Evolutionary conservation across 2,329 filamentous ascomycete species (phyloP).

Genomic region (Camillea tinctor): DNA sequence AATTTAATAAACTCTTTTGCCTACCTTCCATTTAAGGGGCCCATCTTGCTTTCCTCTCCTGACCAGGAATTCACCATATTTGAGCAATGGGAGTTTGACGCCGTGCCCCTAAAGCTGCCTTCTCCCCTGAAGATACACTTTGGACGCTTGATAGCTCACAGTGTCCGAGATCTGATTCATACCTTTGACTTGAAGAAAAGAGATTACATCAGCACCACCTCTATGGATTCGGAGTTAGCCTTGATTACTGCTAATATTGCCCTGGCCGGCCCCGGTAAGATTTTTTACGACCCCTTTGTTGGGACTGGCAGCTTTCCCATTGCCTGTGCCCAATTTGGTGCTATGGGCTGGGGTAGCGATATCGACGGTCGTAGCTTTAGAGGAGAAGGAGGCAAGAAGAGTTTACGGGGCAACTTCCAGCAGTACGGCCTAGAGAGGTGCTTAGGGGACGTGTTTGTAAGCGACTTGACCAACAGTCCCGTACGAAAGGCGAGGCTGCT

Average conservation of each 20-base stretch:
- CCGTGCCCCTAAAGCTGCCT: slow-evolving; percentile 45
- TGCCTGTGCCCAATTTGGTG: slow-evolving; percentile 87
- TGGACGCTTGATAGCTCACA: slow-evolving; percentile 67
- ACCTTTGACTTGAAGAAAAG: slow-evolving; percentile 91
- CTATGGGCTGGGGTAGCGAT: slow-evolving; percentile 79
- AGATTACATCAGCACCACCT: slow-evolving; percentile 90
- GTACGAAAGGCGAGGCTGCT: slow-evolving; percentile 55
- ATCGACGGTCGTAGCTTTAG: slow-evolving; percentile 90
- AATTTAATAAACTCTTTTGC: slow-evolving; percentile 78
- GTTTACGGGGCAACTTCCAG: slow-evolving; percentile 68
- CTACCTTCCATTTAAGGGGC: slow-evolving; percentile 75
- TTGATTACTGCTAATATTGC: slow-evolving; percentile 91
- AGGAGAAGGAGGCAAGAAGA: slow-evolving; percentile 59
- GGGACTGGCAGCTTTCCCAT: slow-evolving; percentile 92
- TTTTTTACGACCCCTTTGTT: slow-evolving; percentile 94
- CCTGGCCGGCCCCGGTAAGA: slow-evolving; percentile 74
- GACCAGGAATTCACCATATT: slow-evolving; percentile 77
- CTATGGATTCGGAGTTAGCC: slow-evolving; percentile 93
- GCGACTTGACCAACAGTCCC: slow-evolving; percentile 86
- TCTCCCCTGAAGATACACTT: slow-evolving; percentile 65
- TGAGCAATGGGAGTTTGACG: slow-evolving; percentile 71
- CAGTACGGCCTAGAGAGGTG: slow-evolving; percentile 71
- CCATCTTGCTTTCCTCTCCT: slow-evolving; percentile 71
- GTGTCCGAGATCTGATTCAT: slow-evolving; percentile 65
- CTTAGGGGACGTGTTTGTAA: slow-evolving; percentile 77